Evolutionary conservation across 768 basidiomycete species (phyloP).

Genomic region (Heimioporus sp.): DNA sequence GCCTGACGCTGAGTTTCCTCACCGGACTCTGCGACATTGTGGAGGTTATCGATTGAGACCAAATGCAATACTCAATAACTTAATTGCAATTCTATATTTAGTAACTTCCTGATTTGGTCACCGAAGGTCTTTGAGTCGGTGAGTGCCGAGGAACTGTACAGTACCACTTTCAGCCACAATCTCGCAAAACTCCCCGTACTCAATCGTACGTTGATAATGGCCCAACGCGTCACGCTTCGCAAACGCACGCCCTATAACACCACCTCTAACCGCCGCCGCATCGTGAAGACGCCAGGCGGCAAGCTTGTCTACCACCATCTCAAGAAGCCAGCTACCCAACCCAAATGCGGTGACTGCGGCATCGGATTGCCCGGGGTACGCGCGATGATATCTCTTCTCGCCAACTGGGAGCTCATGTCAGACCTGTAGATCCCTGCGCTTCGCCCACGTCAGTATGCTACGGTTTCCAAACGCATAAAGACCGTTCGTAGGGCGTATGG

Average conservation of each 20-base stretch:
- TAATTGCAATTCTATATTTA: too few relatives aligned
- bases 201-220: constrained; percentile 53
- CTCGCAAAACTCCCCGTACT: background rate
- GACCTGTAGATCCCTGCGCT: constrained; percentile 80
- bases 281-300: constrained; percentile 98
- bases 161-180: constrained; percentile 23
- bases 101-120: background rate
- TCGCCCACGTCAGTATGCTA: constrained; percentile 93
- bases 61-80: too few relatives aligned
- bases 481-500: constrained; percentile 95
- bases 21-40: constrained; percentile 18
- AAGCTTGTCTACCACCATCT: constrained; percentile 97
- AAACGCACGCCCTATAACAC: constrained; percentile 99
- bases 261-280: constrained; percentile 89
- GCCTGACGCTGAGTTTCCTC: constrained; percentile 47
- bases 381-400: constrained; percentile 10
- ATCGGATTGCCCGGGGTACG: constrained; percentile 90
- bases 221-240: constrained; percentile 99
- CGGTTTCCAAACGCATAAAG: constrained; percentile 96
- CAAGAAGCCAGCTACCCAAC: constrained; percentile 88
- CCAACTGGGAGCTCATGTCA: background rate
- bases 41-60: constrained; percentile 1
- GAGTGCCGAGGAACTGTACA: constrained; percentile 21
- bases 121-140: background rate
- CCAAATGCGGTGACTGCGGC: constrained; percentile 99